phyloP scores from a whole-genome alignment of 2,329 filamentous ascomycete species.

The Didymella sp. region DNA sequence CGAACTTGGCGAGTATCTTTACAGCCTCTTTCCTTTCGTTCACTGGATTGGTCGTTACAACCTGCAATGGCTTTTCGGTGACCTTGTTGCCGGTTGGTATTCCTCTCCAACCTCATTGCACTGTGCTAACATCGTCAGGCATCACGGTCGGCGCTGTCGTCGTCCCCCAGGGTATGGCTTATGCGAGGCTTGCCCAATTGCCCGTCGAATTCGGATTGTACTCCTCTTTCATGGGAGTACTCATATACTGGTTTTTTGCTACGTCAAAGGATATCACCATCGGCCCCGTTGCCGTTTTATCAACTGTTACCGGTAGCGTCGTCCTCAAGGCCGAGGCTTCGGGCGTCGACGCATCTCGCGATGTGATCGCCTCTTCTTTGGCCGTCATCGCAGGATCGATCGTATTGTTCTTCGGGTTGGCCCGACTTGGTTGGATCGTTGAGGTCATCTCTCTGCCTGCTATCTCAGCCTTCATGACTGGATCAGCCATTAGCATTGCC shows the following conservation, averaged over 20 bases:
- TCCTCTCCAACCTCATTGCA: too few species aligned
- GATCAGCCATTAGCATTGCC: conserved; percentile 88
- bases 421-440: conserved; percentile 87
- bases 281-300: conserved; percentile 94
- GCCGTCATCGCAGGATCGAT: conserved; percentile 81
- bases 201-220: conserved; percentile 84
- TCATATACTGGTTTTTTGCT: conserved; percentile 97
- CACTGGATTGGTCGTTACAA: conserved; percentile 94
- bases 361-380: conserved; percentile 64
- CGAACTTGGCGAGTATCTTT: conserved; percentile 67
- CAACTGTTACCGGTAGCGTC: conserved; percentile 84
- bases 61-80: conserved; percentile 83
- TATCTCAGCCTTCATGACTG: conserved; percentile 97
- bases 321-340: conserved; percentile 65
- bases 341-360: conserved; percentile 32
- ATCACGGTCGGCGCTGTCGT: conserved; percentile 79
- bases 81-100: conserved; percentile 80
- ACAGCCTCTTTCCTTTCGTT: conserved; percentile 82
- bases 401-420: conserved; percentile 79
- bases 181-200: conserved; percentile 82
- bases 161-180: conserved; percentile 97
- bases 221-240: conserved; percentile 94
- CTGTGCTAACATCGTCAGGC: conserved; percentile 52
- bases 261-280: conserved; percentile 99
- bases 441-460: conserved; percentile 92